Base-by-base conservation (phyloP, 2,329 filamentous ascomycete species). In the Ceratocystis colombiana region DNA sequence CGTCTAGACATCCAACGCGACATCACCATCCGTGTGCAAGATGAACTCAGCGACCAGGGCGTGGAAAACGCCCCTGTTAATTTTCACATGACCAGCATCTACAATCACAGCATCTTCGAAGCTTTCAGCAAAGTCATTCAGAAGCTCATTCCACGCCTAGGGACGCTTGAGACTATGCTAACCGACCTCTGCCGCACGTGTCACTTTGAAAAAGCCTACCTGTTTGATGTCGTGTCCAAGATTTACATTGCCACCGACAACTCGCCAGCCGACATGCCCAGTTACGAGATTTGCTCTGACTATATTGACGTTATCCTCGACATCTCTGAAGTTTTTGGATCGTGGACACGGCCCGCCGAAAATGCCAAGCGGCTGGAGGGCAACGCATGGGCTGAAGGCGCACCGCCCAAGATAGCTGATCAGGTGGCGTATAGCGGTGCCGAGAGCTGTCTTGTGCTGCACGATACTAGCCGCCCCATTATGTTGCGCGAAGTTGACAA, bases 271-370 rank as follows among this genome's bases (percentile, higher is more conserved):
- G 93, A 97, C 73, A 94, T 96, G 82, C 88, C 89, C 53, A 93
- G 89, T 74, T 99, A 99, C 75, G 94, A 97, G 77, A 96, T 97
- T 73, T 99, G 94, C 78, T 96, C 90, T 62, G 94, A 99, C 74
- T 97, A 96, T 74, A 96, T 99, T 71, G 94, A 99, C 75, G 91
- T 97, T 68, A 96, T 99, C 69, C 93, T 97, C 67, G 94, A 99
- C 74, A 88, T 97, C 65, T 94, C 90, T 33, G 93, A 97, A 73
- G 88, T 99, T 48, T 99, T 96, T 73, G 93, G 92, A 65, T 82
- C 80, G 59, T 97, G 86, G 82, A 77, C 79, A 62, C 80, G 84
- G 6, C 80, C 80, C 33, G 77, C 80, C 28, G 77, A 80, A 22
- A 83, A 84, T 69, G 79, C 80, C 30, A 79, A 80, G 63, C 75